These are phyloP conservation scores for Dothiorella sarmentorum DNA, from an alignment of 2,329 filamentous ascomycete genomes.

Conservation along the genomic window DNA sequence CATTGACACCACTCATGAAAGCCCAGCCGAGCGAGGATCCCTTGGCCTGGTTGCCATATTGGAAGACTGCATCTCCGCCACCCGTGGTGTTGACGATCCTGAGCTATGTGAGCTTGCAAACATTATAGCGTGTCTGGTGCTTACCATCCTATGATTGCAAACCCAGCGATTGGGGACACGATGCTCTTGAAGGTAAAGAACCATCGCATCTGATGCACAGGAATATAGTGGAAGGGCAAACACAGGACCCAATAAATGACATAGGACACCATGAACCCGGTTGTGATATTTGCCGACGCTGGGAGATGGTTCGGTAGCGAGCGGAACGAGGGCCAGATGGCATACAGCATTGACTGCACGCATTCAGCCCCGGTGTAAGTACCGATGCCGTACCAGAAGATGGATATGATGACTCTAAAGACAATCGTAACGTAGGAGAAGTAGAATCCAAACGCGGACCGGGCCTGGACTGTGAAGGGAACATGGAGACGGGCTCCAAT, in stretches of 20 bases:
- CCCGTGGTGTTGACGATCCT: constrained; percentile 19
- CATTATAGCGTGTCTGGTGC: background rate
- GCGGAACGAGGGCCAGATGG: constrained; percentile 24
- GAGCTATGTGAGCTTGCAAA: background rate
- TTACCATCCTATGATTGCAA: constrained; percentile 19
- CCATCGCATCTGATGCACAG: constrained; percentile 22
- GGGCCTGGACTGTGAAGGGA: constrained; percentile 4
- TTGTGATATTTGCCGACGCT: constrained; percentile 23
- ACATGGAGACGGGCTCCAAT: constrained; percentile 7
- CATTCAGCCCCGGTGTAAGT: constrained; percentile 31
- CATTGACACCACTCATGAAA: constrained; percentile 31
- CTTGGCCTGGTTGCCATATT: constrained; percentile 23
- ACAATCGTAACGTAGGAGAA: constrained; percentile 23
- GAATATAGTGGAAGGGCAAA: constrained; percentile 25
- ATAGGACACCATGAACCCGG: constrained; percentile 21
- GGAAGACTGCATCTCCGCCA: constrained; percentile 24
- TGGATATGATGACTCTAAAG: constrained; percentile 32
- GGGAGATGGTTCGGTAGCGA: constrained; percentile 21
- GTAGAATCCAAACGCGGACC: background rate
- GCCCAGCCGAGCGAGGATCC: constrained; percentile 27
- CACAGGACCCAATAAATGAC: constrained; percentile 24
- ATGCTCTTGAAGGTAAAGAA: constrained; percentile 25
- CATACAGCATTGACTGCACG: constrained; percentile 27
- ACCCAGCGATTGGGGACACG: constrained; percentile 23
- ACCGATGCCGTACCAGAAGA: constrained; percentile 36